A percentile compares a stretch with the other conserved stretches of the same genome.
Evolutionary conservation across 495 filamentous ascomycete species (phyloP).

Genomic region (Hyphodiscus hymeniophilus): DNA sequence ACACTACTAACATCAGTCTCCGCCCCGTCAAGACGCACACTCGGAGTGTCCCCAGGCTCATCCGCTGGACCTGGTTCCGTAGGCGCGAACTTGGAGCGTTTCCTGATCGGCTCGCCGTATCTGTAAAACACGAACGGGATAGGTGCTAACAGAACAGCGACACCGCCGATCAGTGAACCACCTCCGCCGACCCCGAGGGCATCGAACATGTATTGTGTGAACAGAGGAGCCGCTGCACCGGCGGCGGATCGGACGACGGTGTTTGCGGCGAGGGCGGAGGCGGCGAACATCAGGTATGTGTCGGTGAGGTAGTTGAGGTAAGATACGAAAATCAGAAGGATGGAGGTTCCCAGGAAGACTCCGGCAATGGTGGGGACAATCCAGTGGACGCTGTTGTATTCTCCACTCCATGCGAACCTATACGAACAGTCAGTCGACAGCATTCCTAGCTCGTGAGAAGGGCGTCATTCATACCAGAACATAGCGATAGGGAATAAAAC

Average conservation of each 20-base stretch:
- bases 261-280: conserved; percentile 56
- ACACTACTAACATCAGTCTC: not conserved
- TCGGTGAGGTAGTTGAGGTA: conserved; percentile 73
- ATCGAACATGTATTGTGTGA: conserved; percentile 55
- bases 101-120: conserved; percentile 38
- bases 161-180: conserved; percentile 37
- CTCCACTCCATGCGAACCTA: conserved; percentile 11
- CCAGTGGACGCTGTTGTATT: conserved; percentile 19
- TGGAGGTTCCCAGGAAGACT: conserved; percentile 11
- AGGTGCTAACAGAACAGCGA: conserved; percentile 32
- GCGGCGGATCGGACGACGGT: conserved; percentile 48
- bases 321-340: conserved; percentile 54
- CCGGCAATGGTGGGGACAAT: conserved; percentile 17
- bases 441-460: conserved; percentile 48
- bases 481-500: conserved; percentile 38
- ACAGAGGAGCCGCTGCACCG: conserved; percentile 55
- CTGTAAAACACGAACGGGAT: conserved; percentile 45
- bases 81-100: conserved; percentile 23
- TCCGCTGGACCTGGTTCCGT: not conserved
- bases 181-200: conserved; percentile 40
- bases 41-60: conserved; percentile 3
- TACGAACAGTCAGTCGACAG: conserved; percentile 32
- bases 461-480: conserved; percentile 24
- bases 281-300: conserved; percentile 64
- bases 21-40: not conserved